These are phyloP conservation scores for Naganishia sp. DNA, from an alignment of 1,284 basidiomycete genomes.

Conservation along the genomic window DNA sequence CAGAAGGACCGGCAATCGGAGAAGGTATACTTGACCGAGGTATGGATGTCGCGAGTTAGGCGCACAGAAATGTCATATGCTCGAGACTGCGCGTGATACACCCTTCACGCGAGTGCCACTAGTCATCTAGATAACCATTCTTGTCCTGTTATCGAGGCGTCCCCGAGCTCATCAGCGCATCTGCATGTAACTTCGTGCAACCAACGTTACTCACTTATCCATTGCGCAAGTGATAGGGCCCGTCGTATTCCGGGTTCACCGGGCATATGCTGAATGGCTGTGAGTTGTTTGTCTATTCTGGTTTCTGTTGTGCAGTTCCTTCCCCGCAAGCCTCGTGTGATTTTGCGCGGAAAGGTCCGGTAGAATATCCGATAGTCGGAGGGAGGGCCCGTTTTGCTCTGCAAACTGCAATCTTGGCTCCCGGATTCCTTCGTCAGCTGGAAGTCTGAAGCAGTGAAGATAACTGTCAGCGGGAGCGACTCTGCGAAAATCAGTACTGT, in stretches of 20 bases:
- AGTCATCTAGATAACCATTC: background rate
- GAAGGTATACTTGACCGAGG: constrained; percentile 1
- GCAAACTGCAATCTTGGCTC: background rate
- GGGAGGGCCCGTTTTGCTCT: background rate
- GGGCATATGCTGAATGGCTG: constrained; percentile 5
- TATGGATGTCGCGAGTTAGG: constrained; percentile 22
- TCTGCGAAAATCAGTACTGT: background rate
- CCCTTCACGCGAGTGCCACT: background rate
- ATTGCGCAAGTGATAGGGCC: constrained; percentile 8
- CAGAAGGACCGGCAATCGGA: background rate
- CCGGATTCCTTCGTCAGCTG: background rate
- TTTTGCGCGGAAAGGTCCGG: constrained; percentile 8
- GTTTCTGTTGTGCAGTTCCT: background rate
- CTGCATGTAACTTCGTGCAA: no score
- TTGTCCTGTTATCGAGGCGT: no score
- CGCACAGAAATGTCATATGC: no score
- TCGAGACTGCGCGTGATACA: no score
- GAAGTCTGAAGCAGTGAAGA: background rate
- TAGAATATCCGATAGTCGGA: constrained; percentile 26
- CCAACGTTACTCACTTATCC: constrained; percentile 7
- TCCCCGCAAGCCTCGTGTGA: no score
- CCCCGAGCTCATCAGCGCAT: no score
- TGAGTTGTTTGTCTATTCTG: constrained; percentile 4
- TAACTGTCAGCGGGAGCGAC: background rate
- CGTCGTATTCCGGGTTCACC: constrained; percentile 8